Evolutionary conservation across 768 basidiomycete genomes (phyloP).

Genomic region (Boletus huronensis): DNA sequence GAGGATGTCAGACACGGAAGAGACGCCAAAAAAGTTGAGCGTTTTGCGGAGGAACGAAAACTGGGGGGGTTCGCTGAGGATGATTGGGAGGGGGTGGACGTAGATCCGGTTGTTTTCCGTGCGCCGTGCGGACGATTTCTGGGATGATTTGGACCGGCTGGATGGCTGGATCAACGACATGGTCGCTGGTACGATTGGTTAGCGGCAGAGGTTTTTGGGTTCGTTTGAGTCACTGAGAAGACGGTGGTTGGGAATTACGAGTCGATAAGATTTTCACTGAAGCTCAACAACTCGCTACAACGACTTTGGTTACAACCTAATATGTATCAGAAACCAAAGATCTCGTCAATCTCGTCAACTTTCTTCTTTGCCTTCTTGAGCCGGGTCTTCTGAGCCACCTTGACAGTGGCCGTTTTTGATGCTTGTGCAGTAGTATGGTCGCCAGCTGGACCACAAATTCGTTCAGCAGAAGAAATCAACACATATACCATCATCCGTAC

Average conservation of each 20-base stretch:
- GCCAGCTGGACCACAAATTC: background rate
- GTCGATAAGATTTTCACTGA: background rate
- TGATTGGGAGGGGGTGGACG: slow-evolving; percentile 63
- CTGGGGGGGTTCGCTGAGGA: slow-evolving; percentile 41
- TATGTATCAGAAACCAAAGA: slow-evolving; percentile 22
- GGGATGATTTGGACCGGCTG: slow-evolving; percentile 34
- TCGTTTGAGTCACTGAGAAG: background rate
- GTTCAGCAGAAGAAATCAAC: background rate
- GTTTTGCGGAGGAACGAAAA: slow-evolving; percentile 43
- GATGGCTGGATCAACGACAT: slow-evolving; percentile 51
- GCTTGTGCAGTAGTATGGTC: background rate
- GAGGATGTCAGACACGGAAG: slow-evolving; percentile 54
- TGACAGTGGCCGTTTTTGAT: background rate
- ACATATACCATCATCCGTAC: background rate
- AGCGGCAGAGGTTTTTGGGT: no score
- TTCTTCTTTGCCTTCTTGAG: slow-evolving; percentile 19
- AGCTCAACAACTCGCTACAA: background rate
- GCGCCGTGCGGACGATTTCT: slow-evolving; percentile 53
- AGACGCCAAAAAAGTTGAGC: slow-evolving; percentile 48
- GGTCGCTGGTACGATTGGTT: background rate
- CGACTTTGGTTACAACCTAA: background rate
- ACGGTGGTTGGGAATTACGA: background rate
- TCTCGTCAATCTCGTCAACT: slow-evolving; percentile 26
- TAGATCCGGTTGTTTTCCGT: slow-evolving; percentile 69
- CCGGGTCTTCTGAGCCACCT: slow-evolving; percentile 4